Percentiles rank a stretch among this genome's conserved stretches.
Conservation (phyloP, 2,329 filamentous ascomycete species). For the Aspergillus melleus region DNA sequence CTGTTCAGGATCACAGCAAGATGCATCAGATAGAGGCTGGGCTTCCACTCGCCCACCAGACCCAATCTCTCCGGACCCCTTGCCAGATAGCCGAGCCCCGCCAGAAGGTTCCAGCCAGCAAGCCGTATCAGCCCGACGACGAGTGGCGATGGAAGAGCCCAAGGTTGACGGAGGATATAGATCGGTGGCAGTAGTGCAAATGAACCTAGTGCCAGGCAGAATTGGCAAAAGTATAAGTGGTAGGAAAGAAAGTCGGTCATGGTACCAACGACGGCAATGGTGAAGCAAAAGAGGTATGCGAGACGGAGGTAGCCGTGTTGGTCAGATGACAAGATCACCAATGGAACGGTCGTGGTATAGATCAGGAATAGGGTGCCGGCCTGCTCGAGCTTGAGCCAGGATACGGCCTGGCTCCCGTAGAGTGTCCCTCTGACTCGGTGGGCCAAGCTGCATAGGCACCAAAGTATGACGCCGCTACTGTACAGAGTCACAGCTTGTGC, state of each 20-base stretch:
- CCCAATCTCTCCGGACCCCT: background rate
- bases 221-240: background rate
- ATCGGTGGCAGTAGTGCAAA: background rate
- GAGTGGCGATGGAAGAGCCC: background rate
- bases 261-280: background rate
- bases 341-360: constrained; percentile 7
- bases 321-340: background rate
- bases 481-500: constrained; percentile 12
- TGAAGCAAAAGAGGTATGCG: background rate
- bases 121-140: background rate
- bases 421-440: constrained; percentile 10
- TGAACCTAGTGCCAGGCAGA: background rate
- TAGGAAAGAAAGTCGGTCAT: background rate
- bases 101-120: background rate
- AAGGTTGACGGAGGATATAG: background rate
- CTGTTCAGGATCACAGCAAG: background rate
- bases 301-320: background rate
- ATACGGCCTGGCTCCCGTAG: constrained; percentile 4
- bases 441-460: constrained; percentile 11
- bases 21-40: background rate
- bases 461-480: constrained; percentile 10
- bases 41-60: background rate
- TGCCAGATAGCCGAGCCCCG: background rate
- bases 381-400: constrained; percentile 12
- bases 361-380: constrained; percentile 10